Percentiles rank a stretch among this genome's conserved stretches.
Conservation (phyloP, 306 rosid genomes). For the Sicyos baderoa region DNA sequence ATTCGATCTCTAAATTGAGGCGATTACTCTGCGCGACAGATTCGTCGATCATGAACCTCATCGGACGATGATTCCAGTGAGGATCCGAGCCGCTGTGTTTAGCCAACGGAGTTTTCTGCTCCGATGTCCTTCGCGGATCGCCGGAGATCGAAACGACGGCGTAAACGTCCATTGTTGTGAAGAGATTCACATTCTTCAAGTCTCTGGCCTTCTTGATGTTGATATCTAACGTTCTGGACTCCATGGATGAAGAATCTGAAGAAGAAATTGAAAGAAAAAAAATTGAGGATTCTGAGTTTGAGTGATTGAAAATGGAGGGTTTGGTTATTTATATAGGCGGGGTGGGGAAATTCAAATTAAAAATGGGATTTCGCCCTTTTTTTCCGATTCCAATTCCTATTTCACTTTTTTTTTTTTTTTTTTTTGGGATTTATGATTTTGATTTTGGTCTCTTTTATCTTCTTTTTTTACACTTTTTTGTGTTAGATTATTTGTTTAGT, state of each 20-base stretch:
- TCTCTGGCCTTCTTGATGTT: constrained; percentile 29
- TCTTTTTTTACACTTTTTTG: too few species aligned
- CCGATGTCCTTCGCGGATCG: constrained; percentile 12
- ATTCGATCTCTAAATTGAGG: constrained; percentile 32
- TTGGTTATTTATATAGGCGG: background rate
- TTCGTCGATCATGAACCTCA: constrained; percentile 30
- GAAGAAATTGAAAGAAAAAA: background rate
- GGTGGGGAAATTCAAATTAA: background rate
- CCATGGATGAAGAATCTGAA: constrained; percentile 23
- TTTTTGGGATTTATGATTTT: too few species aligned
- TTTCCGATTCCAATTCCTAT: too few species aligned
- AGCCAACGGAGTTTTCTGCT: constrained; percentile 30
- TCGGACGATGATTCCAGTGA: constrained; percentile 27
- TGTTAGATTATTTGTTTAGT: too few species aligned
- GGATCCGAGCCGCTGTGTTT: constrained; percentile 41
- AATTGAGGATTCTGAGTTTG: background rate
- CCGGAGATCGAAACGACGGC: constrained; percentile 40
- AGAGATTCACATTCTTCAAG: constrained; percentile 35
- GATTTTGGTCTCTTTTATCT: too few species aligned
- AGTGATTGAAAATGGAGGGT: background rate
- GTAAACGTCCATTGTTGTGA: constrained; percentile 53
- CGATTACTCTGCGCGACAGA: constrained; percentile 25
- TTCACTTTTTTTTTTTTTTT: too few species aligned
- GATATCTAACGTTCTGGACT: constrained; percentile 34
- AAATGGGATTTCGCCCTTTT: too few species aligned